Percentiles rank a stretch among this genome's conserved stretches.
Evolutionary conservation across 2,329 filamentous ascomycete species (phyloP).

Genomic region (Lasiodiplodia sp.): DNA sequence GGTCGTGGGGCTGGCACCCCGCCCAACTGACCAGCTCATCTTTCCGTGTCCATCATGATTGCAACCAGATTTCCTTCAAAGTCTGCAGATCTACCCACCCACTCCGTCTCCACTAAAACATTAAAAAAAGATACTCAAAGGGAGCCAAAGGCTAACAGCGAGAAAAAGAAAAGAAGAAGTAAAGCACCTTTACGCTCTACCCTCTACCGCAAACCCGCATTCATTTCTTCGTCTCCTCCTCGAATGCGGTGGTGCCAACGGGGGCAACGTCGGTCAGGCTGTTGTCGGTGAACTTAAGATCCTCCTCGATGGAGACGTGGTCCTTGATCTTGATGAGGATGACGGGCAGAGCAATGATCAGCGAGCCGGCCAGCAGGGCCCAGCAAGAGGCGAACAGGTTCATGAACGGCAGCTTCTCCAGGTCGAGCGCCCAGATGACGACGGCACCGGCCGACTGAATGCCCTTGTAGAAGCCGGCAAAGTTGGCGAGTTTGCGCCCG

Average conservation of each 20-base stretch:
- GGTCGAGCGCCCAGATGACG: conserved; percentile 76
- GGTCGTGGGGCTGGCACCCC: background rate
- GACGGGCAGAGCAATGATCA: conserved; percentile 79
- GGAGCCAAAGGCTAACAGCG: background rate
- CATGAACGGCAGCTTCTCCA: conserved; percentile 66
- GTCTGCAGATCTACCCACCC: background rate
- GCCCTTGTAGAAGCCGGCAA: conserved; percentile 88
- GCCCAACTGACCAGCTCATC: background rate
- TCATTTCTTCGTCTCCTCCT: conserved; percentile 37
- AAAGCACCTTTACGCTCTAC: conserved; percentile 13
- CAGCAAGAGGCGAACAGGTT: conserved; percentile 77
- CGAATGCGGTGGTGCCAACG: conserved; percentile 31
- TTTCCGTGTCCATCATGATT: background rate
- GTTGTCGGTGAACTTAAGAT: conserved; percentile 85
- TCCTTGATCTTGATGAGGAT: conserved; percentile 82
- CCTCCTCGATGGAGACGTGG: conserved; percentile 79
- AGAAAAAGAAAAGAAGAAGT: background rate
- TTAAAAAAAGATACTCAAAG: background rate
- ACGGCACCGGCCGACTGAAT: conserved; percentile 88
- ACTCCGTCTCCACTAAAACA: background rate
- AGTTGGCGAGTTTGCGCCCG: conserved; percentile 87
- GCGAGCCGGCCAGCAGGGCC: conserved; percentile 75
- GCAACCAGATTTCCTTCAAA: background rate
- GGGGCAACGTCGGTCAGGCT: conserved; percentile 72
- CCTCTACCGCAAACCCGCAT: conserved; percentile 27